A percentile compares a stretch with the other conserved stretches of the same genome.
phyloP scores from a whole-genome alignment of 176 grass and related monocot species.

The Musa itinerans region DNA sequence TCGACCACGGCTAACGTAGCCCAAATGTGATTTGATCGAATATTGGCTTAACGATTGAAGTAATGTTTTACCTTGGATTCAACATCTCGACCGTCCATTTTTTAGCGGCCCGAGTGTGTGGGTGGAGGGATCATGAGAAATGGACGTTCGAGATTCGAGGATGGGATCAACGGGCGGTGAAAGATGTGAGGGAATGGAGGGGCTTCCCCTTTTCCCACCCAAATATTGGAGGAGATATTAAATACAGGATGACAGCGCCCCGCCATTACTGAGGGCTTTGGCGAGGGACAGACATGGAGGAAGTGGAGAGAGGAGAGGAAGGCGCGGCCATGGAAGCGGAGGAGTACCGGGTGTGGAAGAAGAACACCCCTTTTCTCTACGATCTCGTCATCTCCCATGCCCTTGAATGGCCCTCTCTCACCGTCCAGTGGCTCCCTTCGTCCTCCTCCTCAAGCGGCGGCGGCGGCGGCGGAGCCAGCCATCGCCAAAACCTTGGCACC shows the following conservation, averaged over 20 bases:
- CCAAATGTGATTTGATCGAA: too few species aligned
- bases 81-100: too few species aligned
- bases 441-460: constrained; percentile 6
- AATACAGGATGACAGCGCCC: neutral
- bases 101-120: too few species aligned
- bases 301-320: neutral
- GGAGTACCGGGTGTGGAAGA: constrained; percentile 88
- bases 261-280: neutral
- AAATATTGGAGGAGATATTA: neutral
- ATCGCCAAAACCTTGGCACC: constrained; percentile 60
- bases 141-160: neutral
- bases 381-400: constrained; percentile 85
- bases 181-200: neutral
- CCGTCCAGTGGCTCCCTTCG: constrained; percentile 63
- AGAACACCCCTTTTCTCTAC: constrained; percentile 81
- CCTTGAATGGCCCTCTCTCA: constrained; percentile 90
- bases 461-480: constrained; percentile 1
- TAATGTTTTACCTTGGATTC: too few species aligned
- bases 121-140: too few species aligned
- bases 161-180: neutral
- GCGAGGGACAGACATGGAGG: neutral
- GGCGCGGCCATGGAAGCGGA: constrained; percentile 23
- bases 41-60: too few species aligned
- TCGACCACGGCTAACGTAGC: too few species aligned
- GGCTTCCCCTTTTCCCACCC: neutral